Evolutionary conservation across 1,139 yeast genomes (phyloP).

Genomic region (Debaryomyces fabryi): DNA sequence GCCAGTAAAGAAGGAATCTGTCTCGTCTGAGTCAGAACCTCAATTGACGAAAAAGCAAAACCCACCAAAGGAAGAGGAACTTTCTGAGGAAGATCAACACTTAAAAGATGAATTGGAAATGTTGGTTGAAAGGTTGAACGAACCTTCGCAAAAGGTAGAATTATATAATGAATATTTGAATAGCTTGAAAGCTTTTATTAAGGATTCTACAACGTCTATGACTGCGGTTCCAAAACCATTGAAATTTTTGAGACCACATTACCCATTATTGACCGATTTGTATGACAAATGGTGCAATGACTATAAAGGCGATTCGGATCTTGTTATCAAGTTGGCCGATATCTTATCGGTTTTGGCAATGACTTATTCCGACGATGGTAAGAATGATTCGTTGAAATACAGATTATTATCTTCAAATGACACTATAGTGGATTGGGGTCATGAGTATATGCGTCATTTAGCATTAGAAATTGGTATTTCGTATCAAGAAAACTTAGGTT

Average conservation of each 20-base stretch:
- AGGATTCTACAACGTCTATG: constrained; percentile 96
- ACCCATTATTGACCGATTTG: constrained; percentile 62
- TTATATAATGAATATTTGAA: constrained; percentile 63
- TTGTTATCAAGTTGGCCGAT: constrained; percentile 59
- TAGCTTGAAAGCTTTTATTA: constrained; percentile 73
- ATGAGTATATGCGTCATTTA: constrained; percentile 93
- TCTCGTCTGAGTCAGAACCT: constrained; percentile 16
- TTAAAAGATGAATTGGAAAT: constrained; percentile 85
- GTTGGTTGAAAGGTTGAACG: constrained; percentile 75
- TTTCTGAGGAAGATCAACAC: constrained; percentile 91
- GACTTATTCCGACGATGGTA: constrained; percentile 89
- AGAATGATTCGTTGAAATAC: constrained; percentile 78
- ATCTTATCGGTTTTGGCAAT: constrained; percentile 90
- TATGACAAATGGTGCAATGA: constrained; percentile 67
- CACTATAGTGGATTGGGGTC: constrained; percentile 90
- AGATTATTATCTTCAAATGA: constrained; percentile 65
- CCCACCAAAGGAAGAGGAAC: constrained; percentile 67
- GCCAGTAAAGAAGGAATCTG: constrained; percentile 14
- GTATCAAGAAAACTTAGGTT: constrained; percentile 67
- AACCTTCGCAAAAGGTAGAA: constrained; percentile 41
- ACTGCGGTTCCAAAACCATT: constrained; percentile 99
- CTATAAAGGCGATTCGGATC: constrained; percentile 28
- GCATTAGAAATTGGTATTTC: constrained; percentile 94
- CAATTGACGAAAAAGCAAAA: constrained; percentile 27
- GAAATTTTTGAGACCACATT: constrained; percentile 90